Conservation (phyloP, 2,329 filamentous ascomycete species). For the Cytospora paraplurivora region DNA sequence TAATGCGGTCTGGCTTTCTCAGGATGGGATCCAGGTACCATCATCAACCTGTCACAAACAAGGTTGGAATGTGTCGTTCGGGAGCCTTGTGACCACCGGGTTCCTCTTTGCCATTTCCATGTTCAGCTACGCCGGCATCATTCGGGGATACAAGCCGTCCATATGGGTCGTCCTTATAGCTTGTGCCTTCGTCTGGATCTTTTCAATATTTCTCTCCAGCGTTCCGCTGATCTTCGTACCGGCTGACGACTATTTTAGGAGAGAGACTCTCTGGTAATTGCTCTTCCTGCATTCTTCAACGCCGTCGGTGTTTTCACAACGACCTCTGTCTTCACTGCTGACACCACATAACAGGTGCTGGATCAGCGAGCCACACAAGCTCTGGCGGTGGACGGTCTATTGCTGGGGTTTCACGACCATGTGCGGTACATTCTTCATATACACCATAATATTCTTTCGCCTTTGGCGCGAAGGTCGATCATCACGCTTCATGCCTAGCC, state of each 20-base stretch:
- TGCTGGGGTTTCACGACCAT: constrained; percentile 60
- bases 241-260: constrained; percentile 36
- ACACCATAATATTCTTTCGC: constrained; percentile 45
- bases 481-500: constrained; percentile 33
- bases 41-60: constrained; percentile 61
- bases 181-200: constrained; percentile 57
- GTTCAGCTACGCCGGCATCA: constrained; percentile 66
- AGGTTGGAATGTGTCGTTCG: constrained; percentile 69
- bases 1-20: constrained; percentile 59
- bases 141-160: constrained; percentile 55
- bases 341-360: constrained; percentile 44
- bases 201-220: constrained; percentile 59
- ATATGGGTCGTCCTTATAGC: constrained; percentile 51
- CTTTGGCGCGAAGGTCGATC: constrained; percentile 36
- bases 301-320: background rate
- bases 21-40: constrained; percentile 56
- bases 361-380: constrained; percentile 58
- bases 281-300: background rate
- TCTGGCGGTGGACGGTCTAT: constrained; percentile 61
- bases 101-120: constrained; percentile 68
- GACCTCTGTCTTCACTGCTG: background rate
- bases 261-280: constrained; percentile 22
- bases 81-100: constrained; percentile 66
- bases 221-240: constrained; percentile 50
- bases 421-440: constrained; percentile 42